Percentiles rank a stretch among this genome's conserved stretches.
Evolutionary conservation across 441 rosid species (phyloP).

Genomic region (Rhodomyrtus psidioides): DNA sequence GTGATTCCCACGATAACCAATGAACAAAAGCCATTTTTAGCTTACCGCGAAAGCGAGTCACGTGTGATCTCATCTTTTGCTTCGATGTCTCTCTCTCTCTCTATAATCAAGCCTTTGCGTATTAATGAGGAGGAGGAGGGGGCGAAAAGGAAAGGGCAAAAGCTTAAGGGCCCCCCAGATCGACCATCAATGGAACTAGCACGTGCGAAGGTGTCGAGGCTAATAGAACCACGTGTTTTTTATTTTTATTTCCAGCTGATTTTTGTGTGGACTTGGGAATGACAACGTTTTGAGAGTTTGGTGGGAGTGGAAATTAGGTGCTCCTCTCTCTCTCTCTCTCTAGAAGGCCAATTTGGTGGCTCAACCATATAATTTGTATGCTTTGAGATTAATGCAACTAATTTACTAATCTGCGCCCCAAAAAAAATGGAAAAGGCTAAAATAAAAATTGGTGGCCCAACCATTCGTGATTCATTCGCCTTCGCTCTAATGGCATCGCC

Average conservation of each 20-base stretch:
- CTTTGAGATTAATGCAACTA: neutral
- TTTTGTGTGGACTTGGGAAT: neutral
- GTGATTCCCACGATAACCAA: slow-evolving; percentile 25
- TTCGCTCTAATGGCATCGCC: neutral
- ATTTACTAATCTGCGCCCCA: neutral
- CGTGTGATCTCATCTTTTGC: slow-evolving; percentile 1
- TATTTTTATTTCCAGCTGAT: too few relatives aligned
- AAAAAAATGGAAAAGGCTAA: neutral
- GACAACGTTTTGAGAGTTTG: slow-evolving; percentile 4
- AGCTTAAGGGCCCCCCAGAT: neutral
- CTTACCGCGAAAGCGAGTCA: slow-evolving; percentile 13
- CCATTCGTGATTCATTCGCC: neutral
- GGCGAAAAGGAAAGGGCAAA: neutral
- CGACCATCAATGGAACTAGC: neutral
- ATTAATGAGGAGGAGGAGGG: neutral
- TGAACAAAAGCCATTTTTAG: neutral
- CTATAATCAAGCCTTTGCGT: neutral
- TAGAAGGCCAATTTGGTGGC: neutral
- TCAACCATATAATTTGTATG: neutral
- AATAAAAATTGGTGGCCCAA: neutral
- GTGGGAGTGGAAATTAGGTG: neutral
- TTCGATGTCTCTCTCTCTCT: neutral
- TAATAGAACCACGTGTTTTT: neutral
- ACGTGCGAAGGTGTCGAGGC: neutral
- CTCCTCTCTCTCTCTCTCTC: neutral